These are phyloP conservation scores for Aphanomyces astaci DNA, from an alignment of 352 stramenopile species.

Conservation along the genomic window DNA sequence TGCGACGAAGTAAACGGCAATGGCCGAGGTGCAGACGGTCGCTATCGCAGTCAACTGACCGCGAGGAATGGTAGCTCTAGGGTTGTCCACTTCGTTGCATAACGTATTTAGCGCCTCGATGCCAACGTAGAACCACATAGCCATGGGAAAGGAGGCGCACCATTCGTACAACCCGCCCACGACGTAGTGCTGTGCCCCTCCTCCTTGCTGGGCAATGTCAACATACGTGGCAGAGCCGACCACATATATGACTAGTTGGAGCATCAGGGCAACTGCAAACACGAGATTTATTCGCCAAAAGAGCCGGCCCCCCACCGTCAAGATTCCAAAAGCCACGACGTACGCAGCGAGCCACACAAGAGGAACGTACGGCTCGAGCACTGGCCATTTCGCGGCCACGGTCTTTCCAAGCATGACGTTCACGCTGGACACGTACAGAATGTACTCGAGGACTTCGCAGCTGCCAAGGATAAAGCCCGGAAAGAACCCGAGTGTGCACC, in stretches of 20 bases:
- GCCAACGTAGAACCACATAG: too few species aligned
- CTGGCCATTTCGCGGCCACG: background rate
- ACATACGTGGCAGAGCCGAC: too few species aligned
- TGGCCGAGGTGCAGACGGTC: constrained; percentile 33
- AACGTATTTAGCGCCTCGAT: too few species aligned
- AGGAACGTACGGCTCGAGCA: constrained; percentile 7
- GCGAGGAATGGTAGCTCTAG: constrained; percentile 22
- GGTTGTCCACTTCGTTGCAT: constrained; percentile 19
- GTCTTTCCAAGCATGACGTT: constrained; percentile 10
- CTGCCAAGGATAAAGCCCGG: constrained; percentile 24
- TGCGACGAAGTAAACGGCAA: constrained; percentile 36
- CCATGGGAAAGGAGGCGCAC: too few species aligned
- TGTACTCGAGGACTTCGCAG: constrained; percentile 24
- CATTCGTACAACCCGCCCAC: too few species aligned
- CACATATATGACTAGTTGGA: background rate
- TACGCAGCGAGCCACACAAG: constrained; percentile 19
- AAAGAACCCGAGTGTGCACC: constrained; percentile 25
- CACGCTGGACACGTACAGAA: constrained; percentile 16
- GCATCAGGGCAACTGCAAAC: background rate
- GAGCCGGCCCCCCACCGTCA: background rate
- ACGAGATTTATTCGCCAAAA: constrained; percentile 9
- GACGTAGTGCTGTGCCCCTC: too few species aligned
- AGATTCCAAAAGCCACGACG: background rate
- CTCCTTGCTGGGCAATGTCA: too few species aligned
- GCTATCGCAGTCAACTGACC: constrained; percentile 23